Base-by-base conservation (phyloP, 1,284 basidiomycete genomes). In the Erythrobasidium hasegawianum region DNA sequence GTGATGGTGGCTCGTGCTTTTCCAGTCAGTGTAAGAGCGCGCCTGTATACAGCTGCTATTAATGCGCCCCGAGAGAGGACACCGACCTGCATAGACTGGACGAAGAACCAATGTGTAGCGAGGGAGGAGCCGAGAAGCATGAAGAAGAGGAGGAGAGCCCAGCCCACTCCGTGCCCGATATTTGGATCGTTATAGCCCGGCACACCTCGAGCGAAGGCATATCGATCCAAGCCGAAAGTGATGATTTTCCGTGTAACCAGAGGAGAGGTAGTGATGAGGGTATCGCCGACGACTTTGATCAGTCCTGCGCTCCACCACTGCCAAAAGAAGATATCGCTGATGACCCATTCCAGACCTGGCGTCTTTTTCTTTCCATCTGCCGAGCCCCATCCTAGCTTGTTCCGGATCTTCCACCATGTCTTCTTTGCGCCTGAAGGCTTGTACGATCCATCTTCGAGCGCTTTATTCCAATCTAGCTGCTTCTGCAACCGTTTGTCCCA, bases 1-100 rank as follows among this genome's bases (percentile, higher is more conserved):
- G 89, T 85, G 29, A 93, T 81, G 22, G 86, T 86, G 1, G 86
- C 85, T n/a, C 93, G 84, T 9, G 90, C 85, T 57, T 90, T 87
- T 20, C 88, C 85, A 2, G 87, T 88, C 54, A 97, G 81, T 41
- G 81, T 83, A 38, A 96, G 82, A 1, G 90, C 86, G 54, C 87
- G 86, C 33, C 85, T 82, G 77, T 94, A 97, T 62, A 97, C 87
- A 9, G 88, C 87, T 0, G 89, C 86, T 73, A 97, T 96, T 62
- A 97, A 83, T 0, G 91, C 92, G 2, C 87, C 86, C 52, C 93
- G 86, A 2, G 90, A 76, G 20, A 95, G 82, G 9, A 96, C 90
- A 60, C 90, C 90, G 2, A 85, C 83, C 0, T 84, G 84, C 45
- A 84, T 83, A 26, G 82, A 81, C 26, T 87, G 83, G 74, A 88